phyloP scores from a whole-genome alignment of 768 basidiomycete genomes.

The Cytidiella melzeri region DNA sequence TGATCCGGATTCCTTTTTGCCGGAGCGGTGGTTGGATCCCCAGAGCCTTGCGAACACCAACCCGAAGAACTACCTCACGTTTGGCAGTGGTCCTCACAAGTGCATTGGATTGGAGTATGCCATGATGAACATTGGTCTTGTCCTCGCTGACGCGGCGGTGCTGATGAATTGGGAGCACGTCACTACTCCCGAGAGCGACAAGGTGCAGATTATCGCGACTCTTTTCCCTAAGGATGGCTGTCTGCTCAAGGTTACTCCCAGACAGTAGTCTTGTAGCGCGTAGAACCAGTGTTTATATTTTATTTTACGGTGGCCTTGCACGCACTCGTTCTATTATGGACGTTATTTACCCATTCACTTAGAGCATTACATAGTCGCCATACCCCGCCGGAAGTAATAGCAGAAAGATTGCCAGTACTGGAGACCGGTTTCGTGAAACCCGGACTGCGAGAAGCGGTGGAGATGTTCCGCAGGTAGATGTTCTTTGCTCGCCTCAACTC shows the following conservation, averaged over 20 bases:
- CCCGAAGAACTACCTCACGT: constrained; percentile 94
- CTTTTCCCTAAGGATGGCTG: constrained; percentile 95
- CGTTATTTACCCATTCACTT: neutral
- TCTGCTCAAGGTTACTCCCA: constrained; percentile 51
- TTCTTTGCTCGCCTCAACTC: too few species aligned
- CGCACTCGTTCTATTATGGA: neutral
- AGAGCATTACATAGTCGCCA: neutral
- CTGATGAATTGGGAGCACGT: constrained; percentile 86
- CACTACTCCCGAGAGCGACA: constrained; percentile 67
- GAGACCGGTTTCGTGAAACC: too few species aligned
- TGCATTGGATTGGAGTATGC: constrained; percentile 95
- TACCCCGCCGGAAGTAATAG: neutral
- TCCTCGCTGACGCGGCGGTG: constrained; percentile 75
- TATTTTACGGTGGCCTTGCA: too few species aligned
- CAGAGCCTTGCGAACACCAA: constrained; percentile 71
- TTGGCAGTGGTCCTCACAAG: constrained; percentile 88
- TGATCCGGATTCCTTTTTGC: constrained; percentile 73
- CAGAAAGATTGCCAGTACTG: too few species aligned
- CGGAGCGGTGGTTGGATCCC: constrained; percentile 92
- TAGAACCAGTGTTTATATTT: too few species aligned
- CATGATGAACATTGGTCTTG: constrained; percentile 81
- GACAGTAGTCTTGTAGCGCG: neutral
- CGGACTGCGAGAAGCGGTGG: too few species aligned
- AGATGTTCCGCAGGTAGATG: too few species aligned
- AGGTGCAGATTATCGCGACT: constrained; percentile 94